phyloP scores from a whole-genome alignment of 164 flowering plant genomes.

The Aristolochia californica region DNA sequence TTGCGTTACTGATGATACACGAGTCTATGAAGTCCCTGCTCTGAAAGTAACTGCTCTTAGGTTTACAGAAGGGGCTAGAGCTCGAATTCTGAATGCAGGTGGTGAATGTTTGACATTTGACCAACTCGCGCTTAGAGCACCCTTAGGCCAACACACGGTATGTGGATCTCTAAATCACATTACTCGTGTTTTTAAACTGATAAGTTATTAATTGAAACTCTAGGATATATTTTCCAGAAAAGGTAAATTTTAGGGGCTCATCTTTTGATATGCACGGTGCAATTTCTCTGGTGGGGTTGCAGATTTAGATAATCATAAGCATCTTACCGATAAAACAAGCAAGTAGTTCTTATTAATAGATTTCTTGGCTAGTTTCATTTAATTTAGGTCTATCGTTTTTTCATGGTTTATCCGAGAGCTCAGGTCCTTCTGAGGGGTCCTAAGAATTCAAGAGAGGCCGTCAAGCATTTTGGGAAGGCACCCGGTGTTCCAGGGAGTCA shows the following conservation, averaged over 20 bases:
- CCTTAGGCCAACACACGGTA: slow-evolving; percentile 27
- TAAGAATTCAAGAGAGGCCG: slow-evolving; percentile 26
- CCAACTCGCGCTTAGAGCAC: slow-evolving; percentile 26
- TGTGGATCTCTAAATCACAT: too few species aligned
- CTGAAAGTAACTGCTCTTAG: slow-evolving; percentile 23
- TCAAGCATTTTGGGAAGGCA: slow-evolving; percentile 26
- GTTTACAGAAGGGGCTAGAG: slow-evolving; percentile 26
- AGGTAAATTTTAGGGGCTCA: too few species aligned
- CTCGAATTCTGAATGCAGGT: slow-evolving; percentile 25
- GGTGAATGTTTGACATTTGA: slow-evolving; percentile 26
- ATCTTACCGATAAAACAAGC: too few species aligned
- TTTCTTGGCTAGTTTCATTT: neutral
- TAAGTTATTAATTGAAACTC: too few species aligned
- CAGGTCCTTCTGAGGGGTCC: slow-evolving; percentile 29
- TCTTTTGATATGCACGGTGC: too few species aligned
- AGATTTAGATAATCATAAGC: too few species aligned
- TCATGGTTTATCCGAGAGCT: neutral
- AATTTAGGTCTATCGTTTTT: neutral
- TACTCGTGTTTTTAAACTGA: too few species aligned
- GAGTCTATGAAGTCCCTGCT: slow-evolving; percentile 27
- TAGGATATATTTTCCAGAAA: too few species aligned
- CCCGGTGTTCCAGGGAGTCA: slow-evolving; percentile 29
- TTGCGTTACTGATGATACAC: slow-evolving; percentile 18
- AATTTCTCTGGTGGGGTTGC: too few species aligned
- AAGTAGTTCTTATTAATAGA: too few species aligned